Evolutionary conservation across 306 rosid genomes (phyloP), one percentile per base, ranked within the genome.

Genomic region (Quercus mongolica): DNA sequence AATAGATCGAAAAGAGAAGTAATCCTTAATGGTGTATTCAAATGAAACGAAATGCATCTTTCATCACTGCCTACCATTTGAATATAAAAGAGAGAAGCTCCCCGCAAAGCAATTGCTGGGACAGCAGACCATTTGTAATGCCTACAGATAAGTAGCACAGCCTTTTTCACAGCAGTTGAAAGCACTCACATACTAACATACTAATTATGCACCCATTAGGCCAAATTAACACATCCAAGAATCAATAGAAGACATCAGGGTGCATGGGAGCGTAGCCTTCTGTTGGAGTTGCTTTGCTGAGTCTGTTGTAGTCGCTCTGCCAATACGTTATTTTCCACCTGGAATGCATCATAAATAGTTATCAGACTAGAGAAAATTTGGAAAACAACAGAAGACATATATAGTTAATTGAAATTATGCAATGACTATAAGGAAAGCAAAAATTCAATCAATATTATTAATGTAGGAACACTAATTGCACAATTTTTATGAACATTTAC

Each of bases 251-350:
- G 46, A 38, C 46, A 7, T 38, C 46, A 38, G 46, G 46, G 11
- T 7, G 46, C 46, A 38, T 38, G 46, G 11, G 46, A 7, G 11
- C 46, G 46, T 3, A 38, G 95, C 46, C 94, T 94, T 3, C 95
- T 90, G 59, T 91, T 90, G 63, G 97, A 90, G 85, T 80, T 94
- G 84, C 90, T 87, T 81, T 94, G 93, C 77, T 88, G 92, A 54
- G 98, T 93, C 84, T 90, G 97, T 90, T 88, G 90, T 56, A 93
- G 90, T 41, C 46, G 46, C 46, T 8, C 11, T 41, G 98, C 88
- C 63, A 93, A 84, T 23, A 93, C 98, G 80, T 93, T 91, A 78
- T 93, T 93, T 80, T 94, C 87, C 74, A 94, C 93, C 92, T 89
- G 81, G 38, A 30, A 68, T 56, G 21, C 18, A 26, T 17, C 35